A percentile compares a stretch with the other conserved stretches of the same genome.
These are phyloP conservation scores for Sclerotinia borealis DNA, from an alignment of 2,329 filamentous ascomycete genomes.

Conservation along the genomic window DNA sequence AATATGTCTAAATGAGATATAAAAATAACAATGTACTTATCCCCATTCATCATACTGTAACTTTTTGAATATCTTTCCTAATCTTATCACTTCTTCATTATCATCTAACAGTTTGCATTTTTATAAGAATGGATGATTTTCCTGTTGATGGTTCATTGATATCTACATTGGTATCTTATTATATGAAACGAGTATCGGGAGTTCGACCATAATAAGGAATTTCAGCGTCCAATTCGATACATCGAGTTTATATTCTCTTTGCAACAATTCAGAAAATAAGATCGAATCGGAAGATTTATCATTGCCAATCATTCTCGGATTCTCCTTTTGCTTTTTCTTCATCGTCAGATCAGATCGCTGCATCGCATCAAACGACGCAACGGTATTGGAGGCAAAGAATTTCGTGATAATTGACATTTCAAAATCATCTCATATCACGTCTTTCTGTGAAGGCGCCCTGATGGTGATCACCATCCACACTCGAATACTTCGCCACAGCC, in stretches of 20 bases:
- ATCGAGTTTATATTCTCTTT: neutral
- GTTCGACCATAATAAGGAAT: neutral
- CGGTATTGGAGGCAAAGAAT: neutral
- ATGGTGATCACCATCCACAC: slow-evolving; percentile 8
- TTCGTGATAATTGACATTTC: neutral
- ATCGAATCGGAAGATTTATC: neutral
- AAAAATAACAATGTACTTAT: neutral
- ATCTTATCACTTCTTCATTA: neutral
- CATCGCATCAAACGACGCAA: neutral
- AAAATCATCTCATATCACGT: neutral
- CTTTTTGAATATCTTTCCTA: neutral
- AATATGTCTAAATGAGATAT: neutral
- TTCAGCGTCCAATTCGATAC: neutral
- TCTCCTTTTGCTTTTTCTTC: neutral
- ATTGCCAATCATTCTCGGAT: neutral
- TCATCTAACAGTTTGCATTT: neutral
- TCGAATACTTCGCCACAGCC: slow-evolving; percentile 3
- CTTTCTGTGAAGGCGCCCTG: neutral
- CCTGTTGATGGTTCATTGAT: neutral
- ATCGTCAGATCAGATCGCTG: neutral
- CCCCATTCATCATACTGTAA: neutral
- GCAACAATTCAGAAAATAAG: neutral
- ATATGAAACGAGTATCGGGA: neutral
- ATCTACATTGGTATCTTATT: neutral
- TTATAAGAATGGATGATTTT: slow-evolving; percentile 10